A percentile compares a stretch with the other conserved stretches of the same genome.
Conservation (phyloP, 352 stramenopile genomes). For the Discostella stelligera region DNA sequence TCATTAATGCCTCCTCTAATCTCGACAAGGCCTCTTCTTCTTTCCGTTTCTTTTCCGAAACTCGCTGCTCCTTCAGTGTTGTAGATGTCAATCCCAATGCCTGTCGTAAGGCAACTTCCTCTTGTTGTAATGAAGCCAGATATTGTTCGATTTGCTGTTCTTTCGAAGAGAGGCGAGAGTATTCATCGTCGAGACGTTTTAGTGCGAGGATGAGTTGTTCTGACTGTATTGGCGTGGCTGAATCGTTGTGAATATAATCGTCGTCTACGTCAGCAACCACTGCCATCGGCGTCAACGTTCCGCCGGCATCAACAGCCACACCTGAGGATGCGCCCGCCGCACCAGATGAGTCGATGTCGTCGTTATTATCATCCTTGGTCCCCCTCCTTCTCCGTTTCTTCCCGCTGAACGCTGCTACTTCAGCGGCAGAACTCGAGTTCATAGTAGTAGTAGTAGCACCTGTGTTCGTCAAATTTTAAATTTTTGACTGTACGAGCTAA, state of each 20-base stretch:
- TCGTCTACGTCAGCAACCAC: too few species aligned
- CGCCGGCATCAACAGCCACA: neutral
- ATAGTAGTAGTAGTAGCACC: too few species aligned
- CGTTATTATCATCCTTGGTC: neutral
- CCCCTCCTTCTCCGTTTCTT: neutral
- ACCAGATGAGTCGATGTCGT: neutral
- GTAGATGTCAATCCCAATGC: constrained; percentile 27
- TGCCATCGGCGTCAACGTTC: neutral
- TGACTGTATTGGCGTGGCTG: neutral
- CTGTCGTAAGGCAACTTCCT: constrained; percentile 17
- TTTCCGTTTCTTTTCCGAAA: constrained; percentile 21
- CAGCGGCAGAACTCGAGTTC: neutral
- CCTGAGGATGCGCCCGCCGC: too few species aligned
- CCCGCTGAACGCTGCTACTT: neutral
- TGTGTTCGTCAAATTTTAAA: too few species aligned
- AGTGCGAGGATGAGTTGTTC: constrained; percentile 6
- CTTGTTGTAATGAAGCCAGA: constrained; percentile 22
- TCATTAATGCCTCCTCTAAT: constrained; percentile 43
- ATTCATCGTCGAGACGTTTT: constrained; percentile 21
- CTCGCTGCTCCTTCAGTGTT: constrained; percentile 26
- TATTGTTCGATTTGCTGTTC: constrained; percentile 20
- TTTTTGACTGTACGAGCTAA: too few species aligned
- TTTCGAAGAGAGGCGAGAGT: constrained; percentile 4
- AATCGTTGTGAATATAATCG: neutral
- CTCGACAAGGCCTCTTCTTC: constrained; percentile 37